Conservation (phyloP, 768 basidiomycete genomes). For the Leucogyrophana mollusca region DNA sequence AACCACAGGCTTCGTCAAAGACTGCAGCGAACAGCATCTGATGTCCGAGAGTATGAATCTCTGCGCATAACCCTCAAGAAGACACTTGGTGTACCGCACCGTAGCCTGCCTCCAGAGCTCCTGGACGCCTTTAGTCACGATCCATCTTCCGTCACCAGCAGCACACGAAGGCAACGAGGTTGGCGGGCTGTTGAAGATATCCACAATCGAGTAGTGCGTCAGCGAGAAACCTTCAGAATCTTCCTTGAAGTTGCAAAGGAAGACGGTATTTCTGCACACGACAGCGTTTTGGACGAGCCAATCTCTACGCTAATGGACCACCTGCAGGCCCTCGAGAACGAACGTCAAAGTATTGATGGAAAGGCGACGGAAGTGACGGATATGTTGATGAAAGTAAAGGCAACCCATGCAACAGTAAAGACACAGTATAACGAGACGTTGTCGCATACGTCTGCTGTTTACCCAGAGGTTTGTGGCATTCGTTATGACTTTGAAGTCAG, state of each 20-base stretch:
- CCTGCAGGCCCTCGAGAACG: conserved; percentile 48
- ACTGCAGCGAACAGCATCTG: conserved; percentile 60
- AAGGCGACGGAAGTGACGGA: conserved; percentile 50
- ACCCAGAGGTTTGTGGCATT: conserved; percentile 72
- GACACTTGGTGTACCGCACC: conserved; percentile 46
- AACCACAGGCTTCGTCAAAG: conserved; percentile 71
- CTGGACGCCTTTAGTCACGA: conserved; percentile 76
- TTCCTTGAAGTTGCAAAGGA: conserved; percentile 36
- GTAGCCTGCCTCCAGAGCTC: conserved; percentile 59
- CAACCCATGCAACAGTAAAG: conserved; percentile 56
- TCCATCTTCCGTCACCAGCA: conserved; percentile 70
- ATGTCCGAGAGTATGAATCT: conserved; percentile 64
- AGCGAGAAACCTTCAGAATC: conserved; percentile 52
- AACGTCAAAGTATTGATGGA: conserved; percentile 41
- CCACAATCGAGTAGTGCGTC: conserved; percentile 56
- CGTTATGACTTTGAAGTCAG: neutral
- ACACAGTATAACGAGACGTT: conserved; percentile 62
- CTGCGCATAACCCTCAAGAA: conserved; percentile 52
- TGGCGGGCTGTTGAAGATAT: conserved; percentile 81
- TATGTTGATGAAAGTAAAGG: conserved; percentile 52
- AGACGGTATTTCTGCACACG: conserved; percentile 14
- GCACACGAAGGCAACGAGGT: conserved; percentile 57
- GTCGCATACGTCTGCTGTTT: conserved; percentile 69
- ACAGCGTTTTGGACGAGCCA: conserved; percentile 52
- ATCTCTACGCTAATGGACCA: conserved; percentile 49